Base-by-base conservation (phyloP, 2,329 filamentous ascomycete genomes). In the Pyrenophora graminea region DNA sequence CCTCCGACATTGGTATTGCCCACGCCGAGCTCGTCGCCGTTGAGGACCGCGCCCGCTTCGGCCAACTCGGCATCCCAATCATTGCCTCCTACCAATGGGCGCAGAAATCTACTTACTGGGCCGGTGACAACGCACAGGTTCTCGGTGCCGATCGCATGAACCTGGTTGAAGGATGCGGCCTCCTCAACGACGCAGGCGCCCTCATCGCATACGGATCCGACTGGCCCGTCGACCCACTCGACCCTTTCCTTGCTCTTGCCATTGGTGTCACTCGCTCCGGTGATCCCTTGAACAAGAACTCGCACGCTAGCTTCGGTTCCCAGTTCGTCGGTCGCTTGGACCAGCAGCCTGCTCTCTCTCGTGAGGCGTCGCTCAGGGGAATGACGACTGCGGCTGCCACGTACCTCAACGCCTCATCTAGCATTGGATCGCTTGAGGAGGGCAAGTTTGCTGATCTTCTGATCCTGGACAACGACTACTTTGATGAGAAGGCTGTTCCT, bases 391-490 rank as follows among this genome's bases (percentile, higher is more conserved):
- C 19, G 4, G 45, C 37, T 4, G 45, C 45, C n/a, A 48, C 27
- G 6, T 48, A 41, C n/a, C 45, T 48, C 13, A 48, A 41, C 27
- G 34, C 25, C 17, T 31, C 23, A 8, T 9, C 37, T 9, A 40
- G 37, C 45, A 41, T 48, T 25, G 45, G 45, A 34, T 48, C 45
- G 3, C 38, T 48, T 30, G 45, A 48, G 37, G 9, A n/a, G 2
- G 45, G 45, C 17, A 48, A 48, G 19, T 48, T 48, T n/a, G 45
- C 45, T 5, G 45, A 40, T 17, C 30, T 48, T 7, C 15, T 48
- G 30, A 32, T 48, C 9, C 17, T 48, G 9, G 45, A 48, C 18
- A 37, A 39, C 8, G 37, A 48, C 31, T 48, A 41, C 37, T 39
- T 48, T 12, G 45, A 47, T n/a, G 18, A 23, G 8, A 23, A 19